Evolutionary conservation across 2,329 filamentous ascomycete species (phyloP), one percentile per base, ranked within the genome.

Genomic region (Aspergillus calidoustus): DNA sequence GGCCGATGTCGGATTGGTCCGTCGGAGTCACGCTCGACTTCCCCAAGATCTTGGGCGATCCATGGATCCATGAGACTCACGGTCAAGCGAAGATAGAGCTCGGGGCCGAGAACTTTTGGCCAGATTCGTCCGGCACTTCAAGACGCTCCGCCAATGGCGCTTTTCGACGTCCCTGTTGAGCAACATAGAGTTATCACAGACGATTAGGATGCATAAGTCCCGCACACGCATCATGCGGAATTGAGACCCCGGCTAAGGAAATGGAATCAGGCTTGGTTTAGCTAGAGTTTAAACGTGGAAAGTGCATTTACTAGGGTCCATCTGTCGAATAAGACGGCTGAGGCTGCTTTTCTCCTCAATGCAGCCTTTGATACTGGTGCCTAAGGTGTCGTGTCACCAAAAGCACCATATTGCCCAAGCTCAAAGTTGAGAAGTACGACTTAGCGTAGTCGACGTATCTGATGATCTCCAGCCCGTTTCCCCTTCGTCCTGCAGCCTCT

Each of bases 1-100:
- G 13, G 48, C 55, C 55, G 55, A 57, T 57, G 55, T 57, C 55
- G 55, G 55, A 51, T 41, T 25, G 47, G n/a, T 41, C 34, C 23
- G n/a, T 34, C 28, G 55, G 55, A 57, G 55, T 52, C 55, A n/a
- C 41, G 31, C 28, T 57, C 46, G 9, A 19, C 30, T 31, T 48
- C 54, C 44, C 49, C 23, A 52, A 25, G 31, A 34, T 38, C 17
- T 52, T 11, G n/a, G 34, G 31, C 28, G 13, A 41, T 19, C n/a
- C 50, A 23, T 46, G 43, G 46, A 48, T 31, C 31, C 48, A n/a
- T 7, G 22, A 22, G 17, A 23, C 25, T 15, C 22, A n/a, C 31
- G 34, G 25, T 47, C 7, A 54, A 19, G 19, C 22, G 46, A 55
- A 23, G 5, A 19, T 23, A 8, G n/a, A 19, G 17, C 4, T 23